phyloP scores from a whole-genome alignment of 169 alveolate species.

The Cryptosporidium baileyi region DNA sequence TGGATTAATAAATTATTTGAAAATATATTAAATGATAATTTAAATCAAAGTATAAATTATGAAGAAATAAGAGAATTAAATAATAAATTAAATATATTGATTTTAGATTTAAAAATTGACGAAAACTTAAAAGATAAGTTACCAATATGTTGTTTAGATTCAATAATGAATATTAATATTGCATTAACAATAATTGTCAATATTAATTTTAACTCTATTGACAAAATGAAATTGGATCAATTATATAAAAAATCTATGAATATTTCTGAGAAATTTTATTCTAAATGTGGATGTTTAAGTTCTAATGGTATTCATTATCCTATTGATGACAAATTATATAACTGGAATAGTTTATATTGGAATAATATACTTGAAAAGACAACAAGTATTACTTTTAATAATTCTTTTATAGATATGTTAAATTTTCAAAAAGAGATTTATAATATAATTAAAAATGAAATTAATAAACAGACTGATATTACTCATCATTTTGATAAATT shows the following conservation, averaged over 20 bases:
- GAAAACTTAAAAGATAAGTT: not conserved
- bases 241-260: conserved; percentile 9
- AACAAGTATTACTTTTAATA: not conserved
- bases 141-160: conserved; percentile 58
- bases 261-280: conserved; percentile 39
- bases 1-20: conserved; percentile 30
- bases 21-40: conserved; percentile 5
- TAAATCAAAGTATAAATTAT: conserved; percentile 22
- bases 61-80: conserved; percentile 35
- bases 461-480: not conserved
- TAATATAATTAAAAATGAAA: not conserved
- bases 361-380: not conserved
- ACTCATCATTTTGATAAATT: not conserved
- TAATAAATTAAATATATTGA: not conserved
- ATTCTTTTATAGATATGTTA: conserved; percentile 5
- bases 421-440: not conserved
- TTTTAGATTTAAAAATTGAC: too few relatives aligned
- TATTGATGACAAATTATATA: conserved; percentile 19
- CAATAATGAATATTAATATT: conserved; percentile 59
- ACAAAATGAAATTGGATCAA: not conserved
- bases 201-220: not conserved
- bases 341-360: conserved; percentile 61
- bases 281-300: conserved; percentile 42
- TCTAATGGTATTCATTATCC: conserved; percentile 58
- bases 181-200: conserved; percentile 6